Evolutionary conservation across 257 asterid genomes (phyloP).

Genomic region (Ilex asprella): DNA sequence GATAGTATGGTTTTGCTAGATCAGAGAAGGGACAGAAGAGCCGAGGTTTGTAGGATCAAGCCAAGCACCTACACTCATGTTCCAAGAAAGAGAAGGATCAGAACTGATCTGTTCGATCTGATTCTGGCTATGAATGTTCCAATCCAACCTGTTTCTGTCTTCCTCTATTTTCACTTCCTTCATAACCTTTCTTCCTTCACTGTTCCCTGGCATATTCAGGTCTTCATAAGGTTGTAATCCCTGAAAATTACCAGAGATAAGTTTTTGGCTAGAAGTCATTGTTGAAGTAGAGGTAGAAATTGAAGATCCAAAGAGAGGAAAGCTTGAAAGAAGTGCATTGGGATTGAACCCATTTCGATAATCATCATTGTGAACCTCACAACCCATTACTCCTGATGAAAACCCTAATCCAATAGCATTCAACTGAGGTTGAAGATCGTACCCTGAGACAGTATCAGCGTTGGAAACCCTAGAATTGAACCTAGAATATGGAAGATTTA

Average conservation of each 20-base stretch:
- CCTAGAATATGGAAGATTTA: slow-evolving; percentile 31
- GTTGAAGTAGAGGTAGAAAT: neutral
- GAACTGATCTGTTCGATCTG: slow-evolving; percentile 24
- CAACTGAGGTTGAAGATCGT: slow-evolving; percentile 28
- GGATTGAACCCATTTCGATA: slow-evolving; percentile 19
- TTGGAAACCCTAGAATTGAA: slow-evolving; percentile 7
- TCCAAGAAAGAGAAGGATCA: slow-evolving; percentile 38
- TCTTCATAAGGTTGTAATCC: slow-evolving; percentile 21
- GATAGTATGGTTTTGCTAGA: neutral
- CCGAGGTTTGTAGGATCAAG: slow-evolving; percentile 47
- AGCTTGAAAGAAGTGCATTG: slow-evolving; percentile 5
- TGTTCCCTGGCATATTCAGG: slow-evolving; percentile 2
- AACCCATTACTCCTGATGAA: slow-evolving; percentile 16
- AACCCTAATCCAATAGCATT: slow-evolving; percentile 42
- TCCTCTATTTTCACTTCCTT: slow-evolving; percentile 26
- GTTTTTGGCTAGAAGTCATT: slow-evolving; percentile 15
- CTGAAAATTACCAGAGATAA: neutral
- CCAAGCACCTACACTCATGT: slow-evolving; percentile 29
- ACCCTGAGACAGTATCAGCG: slow-evolving; percentile 25
- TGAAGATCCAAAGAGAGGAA: slow-evolving; percentile 29
- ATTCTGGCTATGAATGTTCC: slow-evolving; percentile 25
- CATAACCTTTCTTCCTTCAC: slow-evolving; percentile 11
- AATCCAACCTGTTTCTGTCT: slow-evolving; percentile 13
- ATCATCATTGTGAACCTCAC: neutral
- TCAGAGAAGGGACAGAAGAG: slow-evolving; percentile 32